Evolutionary conservation across 2,329 filamentous ascomycete species (phyloP).

Genomic region (Chaetomium sp.): DNA sequence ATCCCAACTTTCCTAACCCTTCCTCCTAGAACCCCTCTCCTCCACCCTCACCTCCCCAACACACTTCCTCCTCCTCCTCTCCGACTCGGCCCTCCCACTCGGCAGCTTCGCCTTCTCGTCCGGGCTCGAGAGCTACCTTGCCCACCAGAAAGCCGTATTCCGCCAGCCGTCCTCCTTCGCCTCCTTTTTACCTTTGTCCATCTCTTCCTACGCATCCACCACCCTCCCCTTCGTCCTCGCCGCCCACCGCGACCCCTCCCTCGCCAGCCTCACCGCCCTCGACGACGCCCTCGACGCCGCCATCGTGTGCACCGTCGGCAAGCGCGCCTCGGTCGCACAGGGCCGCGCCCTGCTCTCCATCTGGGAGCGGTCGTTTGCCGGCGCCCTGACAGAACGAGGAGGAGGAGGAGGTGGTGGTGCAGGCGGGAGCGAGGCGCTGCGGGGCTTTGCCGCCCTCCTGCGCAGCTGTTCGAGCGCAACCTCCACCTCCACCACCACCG

Average conservation of each 20-base stretch:
- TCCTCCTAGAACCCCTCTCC: background rate
- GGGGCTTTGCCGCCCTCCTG: conserved; percentile 44
- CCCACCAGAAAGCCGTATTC: conserved; percentile 52
- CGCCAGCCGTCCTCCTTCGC: conserved; percentile 54
- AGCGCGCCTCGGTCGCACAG: conserved; percentile 74
- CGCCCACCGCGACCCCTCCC: conserved; percentile 56
- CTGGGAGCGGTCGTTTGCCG: conserved; percentile 71
- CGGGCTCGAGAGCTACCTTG: conserved; percentile 79
- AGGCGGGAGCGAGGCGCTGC: conserved; percentile 38
- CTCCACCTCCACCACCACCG: conserved; percentile 17
- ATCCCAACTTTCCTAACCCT: background rate
- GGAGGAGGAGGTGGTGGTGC: background rate
- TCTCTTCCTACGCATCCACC: conserved; percentile 71
- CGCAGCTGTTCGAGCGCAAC: conserved; percentile 24
- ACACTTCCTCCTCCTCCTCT: conserved; percentile 28
- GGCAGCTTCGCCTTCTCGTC: conserved; percentile 88
- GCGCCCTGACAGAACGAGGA: background rate
- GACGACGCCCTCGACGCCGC: conserved; percentile 78
- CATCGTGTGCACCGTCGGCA: conserved; percentile 76
- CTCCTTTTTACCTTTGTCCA: conserved; percentile 68
- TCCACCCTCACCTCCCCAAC: conserved; percentile 9
- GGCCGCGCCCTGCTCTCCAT: conserved; percentile 73
- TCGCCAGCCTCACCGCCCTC: conserved; percentile 52
- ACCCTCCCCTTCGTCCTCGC: conserved; percentile 75
- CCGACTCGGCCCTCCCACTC: conserved; percentile 27